Evolutionary conservation across 768 basidiomycete species (phyloP), one percentile per base, ranked within the genome.

Genomic region (Boletus tylopilopsis): DNA sequence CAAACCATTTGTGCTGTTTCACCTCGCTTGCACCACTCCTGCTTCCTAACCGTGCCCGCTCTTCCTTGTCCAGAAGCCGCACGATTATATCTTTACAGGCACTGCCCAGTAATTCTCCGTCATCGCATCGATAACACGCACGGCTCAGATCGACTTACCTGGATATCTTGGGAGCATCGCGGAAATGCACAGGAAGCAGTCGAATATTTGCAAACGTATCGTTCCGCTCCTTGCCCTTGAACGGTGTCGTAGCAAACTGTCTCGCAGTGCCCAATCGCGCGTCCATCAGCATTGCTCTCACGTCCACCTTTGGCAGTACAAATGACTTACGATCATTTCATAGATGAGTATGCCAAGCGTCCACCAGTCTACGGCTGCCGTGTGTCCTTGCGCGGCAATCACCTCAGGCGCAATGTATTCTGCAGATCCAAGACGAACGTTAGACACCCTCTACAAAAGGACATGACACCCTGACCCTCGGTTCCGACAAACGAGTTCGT

Each of bases 381-480:
- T 96, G 70, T 99, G 96, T 16, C 96, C 95, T 67, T 89, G 82
- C 40, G 91, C 92, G 60, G 90, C 89, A 66, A 99, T 96, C 51
- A 99, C 96, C 75, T 99, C 96, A 54, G 95, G 95, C 35, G 95
- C 94, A 66, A 99, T 98, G 77, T 99, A 99, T 73, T 97, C 95
- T 96, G 69, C 34, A 51, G 44, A 51, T 51, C 59, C 11, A 48
- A 53, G 35, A 54, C 52, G 32, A 52, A 21, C n/a, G 49, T 59
- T 52, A 62, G 59, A 46, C 35, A 43, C 51, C 23, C 47, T 49
- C 24, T 7, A 55, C 30, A 46, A 46, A 42, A 42, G 33, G 36
- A 49, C 21, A 42, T 47, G 47, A 42, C 53, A 50, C 58, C 58
- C 77, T 69, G 61, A 91, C 92, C 95, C 80, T 99, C 96, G 23